Evolutionary conservation across 768 basidiomycete species (phyloP), one percentile per base, ranked within the genome.

Genomic region (Tricholoma terreum): DNA sequence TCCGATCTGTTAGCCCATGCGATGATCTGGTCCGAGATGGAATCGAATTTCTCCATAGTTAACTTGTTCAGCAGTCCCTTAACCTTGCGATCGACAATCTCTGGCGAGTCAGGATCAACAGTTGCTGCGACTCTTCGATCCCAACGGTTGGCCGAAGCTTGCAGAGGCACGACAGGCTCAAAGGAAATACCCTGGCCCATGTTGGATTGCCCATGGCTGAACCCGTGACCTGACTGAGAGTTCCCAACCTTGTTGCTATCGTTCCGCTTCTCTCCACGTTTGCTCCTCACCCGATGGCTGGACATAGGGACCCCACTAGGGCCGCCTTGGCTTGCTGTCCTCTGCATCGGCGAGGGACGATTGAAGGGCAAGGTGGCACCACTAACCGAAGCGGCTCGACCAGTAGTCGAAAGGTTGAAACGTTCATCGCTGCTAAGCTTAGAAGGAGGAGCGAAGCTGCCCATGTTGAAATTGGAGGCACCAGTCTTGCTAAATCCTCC

Each of bases 41-140:
- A 87, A 63, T 94, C 92, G 80, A 98, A 98, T 63, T 90, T 90
- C 78, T 98, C 94, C 85, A 94, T 90, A 12, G 95, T 95, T 34
- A 98, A 83, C 76, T 94, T 97, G 82, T 98, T 96, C 65, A 98
- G 86, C 56, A 97, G 75, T 52, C 78, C 77, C 73, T 90, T 94
- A 76, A 97, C 94, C 75, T 95, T 96, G 52, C 93, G 89, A 64
- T 97, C 93, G 24, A 98, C 92, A 60, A 89, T 74, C 64, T 92
- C 92, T 9, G 92, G 88, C 1, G 90, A 86, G 45, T 92, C 88
- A 11, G 76, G 71, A 46, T 90, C 86, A 10, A 73, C 71, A 4
- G 60, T 60, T 12, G 58, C 57, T 33, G 78, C 64, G 6, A 77
- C 67, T 65, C 84, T 85, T 66, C 81, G 70, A 42, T 85, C 82